Evolutionary conservation across 1,284 basidiomycete species (phyloP).

Genomic region (Malassezia restricta): DNA sequence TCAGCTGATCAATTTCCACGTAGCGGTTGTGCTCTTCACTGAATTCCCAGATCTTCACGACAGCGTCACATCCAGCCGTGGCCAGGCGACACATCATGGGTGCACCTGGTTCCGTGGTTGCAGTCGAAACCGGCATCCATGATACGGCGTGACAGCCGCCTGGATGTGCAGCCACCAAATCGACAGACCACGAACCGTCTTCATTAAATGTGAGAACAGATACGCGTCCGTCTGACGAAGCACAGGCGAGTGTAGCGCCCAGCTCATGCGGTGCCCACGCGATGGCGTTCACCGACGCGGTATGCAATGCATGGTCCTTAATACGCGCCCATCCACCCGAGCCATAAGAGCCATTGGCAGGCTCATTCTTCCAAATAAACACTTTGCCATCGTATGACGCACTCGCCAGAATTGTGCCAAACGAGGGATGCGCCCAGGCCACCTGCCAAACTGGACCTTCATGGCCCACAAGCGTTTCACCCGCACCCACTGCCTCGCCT

Average conservation of each 20-base stretch:
- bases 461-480: slow-evolving; percentile 51
- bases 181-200: slow-evolving; percentile 89
- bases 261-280: slow-evolving; percentile 97
- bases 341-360: slow-evolving; percentile 12
- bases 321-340: slow-evolving; percentile 68
- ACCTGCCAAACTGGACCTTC: slow-evolving; percentile 97
- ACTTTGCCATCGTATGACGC: slow-evolving; percentile 97
- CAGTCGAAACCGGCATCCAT: slow-evolving; percentile 62
- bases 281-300: slow-evolving; percentile 90
- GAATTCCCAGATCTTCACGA: slow-evolving; percentile 89
- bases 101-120: slow-evolving; percentile 41
- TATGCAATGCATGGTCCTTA: slow-evolving; percentile 89
- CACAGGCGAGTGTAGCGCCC: slow-evolving; percentile 89
- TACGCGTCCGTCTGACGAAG: slow-evolving; percentile 93
- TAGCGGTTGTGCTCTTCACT: slow-evolving; percentile 38
- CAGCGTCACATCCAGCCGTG: slow-evolving; percentile 87
- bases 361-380: slow-evolving; percentile 85
- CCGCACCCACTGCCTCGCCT: slow-evolving; percentile 59
- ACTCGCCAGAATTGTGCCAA: slow-evolving; percentile 86
- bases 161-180: slow-evolving; percentile 87
- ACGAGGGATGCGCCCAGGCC: slow-evolving; percentile 89
- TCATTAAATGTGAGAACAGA: slow-evolving; percentile 96
- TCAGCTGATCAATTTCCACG: slow-evolving; percentile 32
- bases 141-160: slow-evolving; percentile 95
- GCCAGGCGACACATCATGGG: slow-evolving; percentile 54